Conservation (phyloP, 352 stramenopile genomes). For the Globisporangium canariense region DNA sequence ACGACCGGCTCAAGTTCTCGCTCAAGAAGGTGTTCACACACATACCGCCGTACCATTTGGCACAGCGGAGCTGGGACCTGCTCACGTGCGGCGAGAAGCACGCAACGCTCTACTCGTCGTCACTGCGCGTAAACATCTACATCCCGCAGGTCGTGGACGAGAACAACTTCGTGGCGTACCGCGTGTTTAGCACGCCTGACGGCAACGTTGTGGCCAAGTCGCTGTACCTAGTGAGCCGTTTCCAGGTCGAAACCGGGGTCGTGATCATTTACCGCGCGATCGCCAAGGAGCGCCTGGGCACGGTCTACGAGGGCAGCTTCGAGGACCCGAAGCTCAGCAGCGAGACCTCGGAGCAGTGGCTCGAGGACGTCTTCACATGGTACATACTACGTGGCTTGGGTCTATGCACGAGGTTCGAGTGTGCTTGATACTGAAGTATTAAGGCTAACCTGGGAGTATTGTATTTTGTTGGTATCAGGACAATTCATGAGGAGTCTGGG, state of each 20-base stretch:
- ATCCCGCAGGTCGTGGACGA: conserved; percentile 49
- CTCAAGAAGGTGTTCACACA: conserved; percentile 29
- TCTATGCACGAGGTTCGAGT: not conserved
- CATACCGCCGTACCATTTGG: conserved; percentile 17
- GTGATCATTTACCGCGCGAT: conserved; percentile 47
- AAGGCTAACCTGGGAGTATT: not conserved
- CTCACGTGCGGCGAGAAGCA: conserved; percentile 16
- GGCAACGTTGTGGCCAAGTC: conserved; percentile 32
- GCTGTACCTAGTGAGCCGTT: conserved; percentile 43
- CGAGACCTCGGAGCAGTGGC: conserved; percentile 28
- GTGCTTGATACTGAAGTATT: not conserved
- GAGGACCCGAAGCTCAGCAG: conserved; percentile 1
- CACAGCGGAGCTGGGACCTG: conserved; percentile 23
- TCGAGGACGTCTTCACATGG: conserved; percentile 65
- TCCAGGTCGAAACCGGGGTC: conserved; percentile 32
- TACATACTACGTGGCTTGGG: conserved; percentile 14
- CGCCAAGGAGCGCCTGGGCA: conserved; percentile 18
- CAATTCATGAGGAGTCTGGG: conserved; percentile 35
- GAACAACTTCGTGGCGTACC: conserved; percentile 56
- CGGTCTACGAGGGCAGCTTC: not conserved
- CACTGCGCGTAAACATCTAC: conserved; percentile 41
- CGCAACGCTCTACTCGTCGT: conserved; percentile 39
- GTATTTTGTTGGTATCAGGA: conserved; percentile 21
- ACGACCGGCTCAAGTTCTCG: conserved; percentile 28
- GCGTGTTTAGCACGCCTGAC: conserved; percentile 31